phyloP scores from a whole-genome alignment of 2,329 filamentous ascomycete genomes.

The Ascochyta lentis region DNA sequence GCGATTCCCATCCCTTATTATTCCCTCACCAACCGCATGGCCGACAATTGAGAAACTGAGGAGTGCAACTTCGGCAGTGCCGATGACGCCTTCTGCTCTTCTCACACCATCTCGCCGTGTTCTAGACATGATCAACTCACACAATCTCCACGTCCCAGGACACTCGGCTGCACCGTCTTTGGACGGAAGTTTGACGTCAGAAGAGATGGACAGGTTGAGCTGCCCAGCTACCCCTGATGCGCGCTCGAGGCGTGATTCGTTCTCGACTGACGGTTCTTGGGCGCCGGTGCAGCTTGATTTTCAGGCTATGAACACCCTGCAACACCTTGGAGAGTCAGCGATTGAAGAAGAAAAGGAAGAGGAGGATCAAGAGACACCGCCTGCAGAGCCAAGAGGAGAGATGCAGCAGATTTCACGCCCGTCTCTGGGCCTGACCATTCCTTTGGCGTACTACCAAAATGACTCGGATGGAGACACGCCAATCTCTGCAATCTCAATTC shows the following conservation, averaged over 20 bases:
- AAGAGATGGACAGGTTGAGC: conserved; percentile 83
- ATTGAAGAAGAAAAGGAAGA: conserved; percentile 22
- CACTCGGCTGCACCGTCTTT: conserved; percentile 84
- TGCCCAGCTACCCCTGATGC: conserved; percentile 81
- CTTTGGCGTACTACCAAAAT: conserved; percentile 32
- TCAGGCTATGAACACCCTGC: conserved; percentile 79
- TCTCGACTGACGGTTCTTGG: conserved; percentile 69
- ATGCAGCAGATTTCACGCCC: conserved; percentile 65
- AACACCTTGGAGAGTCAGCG: conserved; percentile 64
- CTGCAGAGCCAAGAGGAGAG: conserved; percentile 60
- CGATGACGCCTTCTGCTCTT: conserved; percentile 56
- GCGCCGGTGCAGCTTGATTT: conserved; percentile 69
- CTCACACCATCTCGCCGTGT: conserved; percentile 79
- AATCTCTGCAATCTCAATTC: conserved; percentile 83
- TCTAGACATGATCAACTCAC: conserved; percentile 70
- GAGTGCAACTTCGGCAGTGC: conserved; percentile 61
- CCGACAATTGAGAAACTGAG: conserved; percentile 63
- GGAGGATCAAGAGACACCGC: conserved; percentile 34
- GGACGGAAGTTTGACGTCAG: conserved; percentile 86
- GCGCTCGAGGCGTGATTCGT: conserved; percentile 45
- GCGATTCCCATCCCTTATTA: conserved; percentile 65
- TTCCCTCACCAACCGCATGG: conserved; percentile 65
- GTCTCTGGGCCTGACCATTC: conserved; percentile 52
- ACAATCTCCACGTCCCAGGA: conserved; percentile 69
- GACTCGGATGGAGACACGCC: conserved; percentile 61